A percentile compares a stretch with the other conserved stretches of the same genome.
Conservation (phyloP, 1,284 basidiomycete genomes). For the Tilletia caries region DNA sequence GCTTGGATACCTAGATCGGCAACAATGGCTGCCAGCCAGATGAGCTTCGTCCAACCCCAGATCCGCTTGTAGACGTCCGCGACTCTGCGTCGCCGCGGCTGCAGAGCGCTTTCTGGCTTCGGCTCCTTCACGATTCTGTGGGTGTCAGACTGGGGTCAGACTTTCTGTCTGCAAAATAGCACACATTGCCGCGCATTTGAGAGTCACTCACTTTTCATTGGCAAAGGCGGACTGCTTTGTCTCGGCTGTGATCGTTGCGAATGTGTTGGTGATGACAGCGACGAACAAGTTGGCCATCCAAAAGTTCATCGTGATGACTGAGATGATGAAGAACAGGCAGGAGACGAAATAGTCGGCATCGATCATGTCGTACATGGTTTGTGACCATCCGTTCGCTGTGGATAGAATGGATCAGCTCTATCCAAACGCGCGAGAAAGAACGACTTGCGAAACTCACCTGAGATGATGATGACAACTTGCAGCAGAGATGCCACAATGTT, state of each 20-base stretch:
- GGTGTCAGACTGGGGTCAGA: neutral
- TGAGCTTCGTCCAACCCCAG: conserved; percentile 46
- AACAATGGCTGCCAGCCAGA: conserved; percentile 63
- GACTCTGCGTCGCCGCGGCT: conserved; percentile 23
- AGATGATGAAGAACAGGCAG: conserved; percentile 83
- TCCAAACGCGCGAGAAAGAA: neutral
- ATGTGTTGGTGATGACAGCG: conserved; percentile 93
- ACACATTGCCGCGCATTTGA: too few species aligned
- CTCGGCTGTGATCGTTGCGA: conserved; percentile 79
- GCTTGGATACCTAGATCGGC: conserved; percentile 70
- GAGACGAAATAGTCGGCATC: conserved; percentile 70
- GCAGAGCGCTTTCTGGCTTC: conserved; percentile 17
- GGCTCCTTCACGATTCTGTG: neutral
- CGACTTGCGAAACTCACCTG: conserved; percentile 60
- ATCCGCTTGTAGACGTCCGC: conserved; percentile 44
- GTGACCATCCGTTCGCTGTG: conserved; percentile 52
- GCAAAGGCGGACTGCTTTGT: conserved; percentile 92
- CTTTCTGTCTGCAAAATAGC: too few species aligned
- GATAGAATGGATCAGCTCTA: neutral
- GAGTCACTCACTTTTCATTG: conserved; percentile 52
- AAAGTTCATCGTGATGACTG: conserved; percentile 55
- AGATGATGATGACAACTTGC: conserved; percentile 81
- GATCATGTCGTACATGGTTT: conserved; percentile 85
- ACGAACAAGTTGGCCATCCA: conserved; percentile 84
- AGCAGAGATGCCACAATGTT: conserved; percentile 78